Evolutionary conservation across 495 filamentous ascomycete species (phyloP).

Genomic region (Talaromyces wortmannii): DNA sequence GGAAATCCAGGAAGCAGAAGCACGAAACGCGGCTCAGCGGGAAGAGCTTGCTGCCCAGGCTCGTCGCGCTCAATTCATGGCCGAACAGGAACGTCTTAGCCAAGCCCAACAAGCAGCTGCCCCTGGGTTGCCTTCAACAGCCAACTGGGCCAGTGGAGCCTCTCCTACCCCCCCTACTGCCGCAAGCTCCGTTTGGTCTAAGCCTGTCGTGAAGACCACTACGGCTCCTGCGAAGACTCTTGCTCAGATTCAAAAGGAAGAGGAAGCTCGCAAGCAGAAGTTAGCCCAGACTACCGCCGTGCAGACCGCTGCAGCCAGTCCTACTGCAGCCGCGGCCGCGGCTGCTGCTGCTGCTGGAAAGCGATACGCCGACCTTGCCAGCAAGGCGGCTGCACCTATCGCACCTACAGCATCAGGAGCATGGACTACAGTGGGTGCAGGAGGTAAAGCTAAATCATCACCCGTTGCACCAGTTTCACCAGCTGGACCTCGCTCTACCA

Average conservation of each 20-base stretch:
- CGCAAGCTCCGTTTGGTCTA: constrained; percentile 52
- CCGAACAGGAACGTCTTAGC: constrained; percentile 74
- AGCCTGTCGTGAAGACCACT: constrained; percentile 55
- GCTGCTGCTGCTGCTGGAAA: constrained; percentile 53
- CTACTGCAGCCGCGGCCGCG: constrained; percentile 19
- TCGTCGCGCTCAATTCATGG: constrained; percentile 60
- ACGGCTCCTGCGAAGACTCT: constrained; percentile 65
- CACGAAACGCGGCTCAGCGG: constrained; percentile 83
- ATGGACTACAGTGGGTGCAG: constrained; percentile 95
- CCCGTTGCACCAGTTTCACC: constrained; percentile 49
- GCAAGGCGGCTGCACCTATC: constrained; percentile 50
- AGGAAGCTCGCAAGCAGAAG: constrained; percentile 80
- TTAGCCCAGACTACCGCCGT: constrained; percentile 49
- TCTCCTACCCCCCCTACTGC: constrained; percentile 55
- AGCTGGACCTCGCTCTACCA: constrained; percentile 50
- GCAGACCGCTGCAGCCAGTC: constrained; percentile 41
- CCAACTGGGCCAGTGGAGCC: constrained; percentile 79
- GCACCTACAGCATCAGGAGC: constrained; percentile 44
- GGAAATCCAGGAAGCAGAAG: constrained; percentile 95
- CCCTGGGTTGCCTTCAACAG: constrained; percentile 77
- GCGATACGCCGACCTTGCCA: constrained; percentile 90
- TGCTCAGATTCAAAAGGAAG: constrained; percentile 94
- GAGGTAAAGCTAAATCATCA: constrained; percentile 79
- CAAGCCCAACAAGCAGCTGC: constrained; percentile 55
- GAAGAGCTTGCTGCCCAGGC: constrained; percentile 78